Conservation (phyloP, 805 yeast species). For the Ogataea saltuana region DNA sequence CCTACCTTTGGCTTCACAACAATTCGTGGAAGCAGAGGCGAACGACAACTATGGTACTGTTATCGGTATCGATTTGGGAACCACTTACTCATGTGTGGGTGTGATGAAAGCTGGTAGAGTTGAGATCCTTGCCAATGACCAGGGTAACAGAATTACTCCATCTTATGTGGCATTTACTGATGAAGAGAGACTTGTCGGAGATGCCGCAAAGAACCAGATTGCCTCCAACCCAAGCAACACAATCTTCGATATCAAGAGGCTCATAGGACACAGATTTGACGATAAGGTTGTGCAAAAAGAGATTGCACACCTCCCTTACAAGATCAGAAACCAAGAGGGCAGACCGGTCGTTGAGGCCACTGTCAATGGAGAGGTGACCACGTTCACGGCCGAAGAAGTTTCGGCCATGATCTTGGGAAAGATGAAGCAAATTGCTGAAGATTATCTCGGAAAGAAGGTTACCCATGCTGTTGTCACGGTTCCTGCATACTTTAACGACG, state of each 20-base stretch:
- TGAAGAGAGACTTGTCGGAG: slow-evolving; percentile 93
- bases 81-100: slow-evolving; percentile 98
- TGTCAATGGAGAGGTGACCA: slow-evolving; percentile 82
- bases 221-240: slow-evolving; percentile 95
- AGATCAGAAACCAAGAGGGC: slow-evolving; percentile 71
- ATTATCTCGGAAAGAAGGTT: slow-evolving; percentile 78
- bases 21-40: slow-evolving; percentile 29
- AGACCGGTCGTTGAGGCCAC: slow-evolving; percentile 89
- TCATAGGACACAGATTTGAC: slow-evolving; percentile 79
- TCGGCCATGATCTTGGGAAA: slow-evolving; percentile 89
- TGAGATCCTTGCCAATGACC: slow-evolving; percentile 95
- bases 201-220: slow-evolving; percentile 98
- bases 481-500: slow-evolving; percentile 92
- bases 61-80: slow-evolving; percentile 94
- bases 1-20: slow-evolving; percentile 31
- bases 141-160: slow-evolving; percentile 98
- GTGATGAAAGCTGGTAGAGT: slow-evolving; percentile 59
- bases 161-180: slow-evolving; percentile 96
- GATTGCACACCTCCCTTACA: slow-evolving; percentile 87
- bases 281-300: slow-evolving; percentile 81
- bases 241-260: slow-evolving; percentile 93
- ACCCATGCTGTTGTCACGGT: slow-evolving; percentile 91
- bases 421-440: slow-evolving; percentile 93
- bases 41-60: slow-evolving; percentile 45
- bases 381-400: slow-evolving; percentile 91